phyloP scores from a whole-genome alignment of 2,329 filamentous ascomycete species.

The Trichoderma harzianum region DNA sequence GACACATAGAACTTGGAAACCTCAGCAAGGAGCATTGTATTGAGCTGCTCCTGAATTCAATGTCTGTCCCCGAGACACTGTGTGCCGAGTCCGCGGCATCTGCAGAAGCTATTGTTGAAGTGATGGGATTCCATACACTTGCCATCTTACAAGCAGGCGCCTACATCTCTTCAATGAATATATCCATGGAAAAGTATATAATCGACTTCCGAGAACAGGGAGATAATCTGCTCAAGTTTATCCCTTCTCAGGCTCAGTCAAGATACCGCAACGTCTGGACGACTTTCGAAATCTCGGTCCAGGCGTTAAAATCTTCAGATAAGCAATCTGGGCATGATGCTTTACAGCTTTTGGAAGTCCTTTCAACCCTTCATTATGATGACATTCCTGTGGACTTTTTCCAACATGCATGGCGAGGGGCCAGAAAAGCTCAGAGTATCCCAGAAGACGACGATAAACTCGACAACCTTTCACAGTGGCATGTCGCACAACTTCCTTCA shows the following conservation, averaged over 20 bases:
- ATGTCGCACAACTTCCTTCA: not conserved
- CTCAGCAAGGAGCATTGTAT: not conserved
- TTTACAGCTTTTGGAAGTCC: not conserved
- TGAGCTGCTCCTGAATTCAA: not conserved
- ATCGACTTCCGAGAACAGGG: not conserved
- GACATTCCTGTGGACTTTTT: slow-evolving; percentile 4
- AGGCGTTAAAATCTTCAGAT: not conserved
- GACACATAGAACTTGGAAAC: no score
- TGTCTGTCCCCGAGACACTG: not conserved
- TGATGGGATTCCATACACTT: slow-evolving; percentile 13
- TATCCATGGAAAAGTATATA: not conserved
- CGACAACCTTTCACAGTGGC: not conserved
- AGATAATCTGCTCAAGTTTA: not conserved
- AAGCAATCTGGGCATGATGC: not conserved
- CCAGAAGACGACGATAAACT: not conserved
- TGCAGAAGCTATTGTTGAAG: not conserved
- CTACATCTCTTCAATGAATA: not conserved
- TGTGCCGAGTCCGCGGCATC: not conserved
- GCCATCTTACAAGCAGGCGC: slow-evolving; percentile 8
- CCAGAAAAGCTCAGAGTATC: not conserved
- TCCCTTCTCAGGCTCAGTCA: not conserved
- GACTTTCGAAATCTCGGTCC: slow-evolving; percentile 4
- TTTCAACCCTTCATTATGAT: slow-evolving; percentile 7
- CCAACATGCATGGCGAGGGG: slow-evolving; percentile 1
- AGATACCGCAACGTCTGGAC: slow-evolving; percentile 14